A percentile compares a stretch with the other conserved stretches of the same genome.
phyloP scores from a whole-genome alignment of 805 yeast genomes.

The Zygotorulaspora danielsina region DNA sequence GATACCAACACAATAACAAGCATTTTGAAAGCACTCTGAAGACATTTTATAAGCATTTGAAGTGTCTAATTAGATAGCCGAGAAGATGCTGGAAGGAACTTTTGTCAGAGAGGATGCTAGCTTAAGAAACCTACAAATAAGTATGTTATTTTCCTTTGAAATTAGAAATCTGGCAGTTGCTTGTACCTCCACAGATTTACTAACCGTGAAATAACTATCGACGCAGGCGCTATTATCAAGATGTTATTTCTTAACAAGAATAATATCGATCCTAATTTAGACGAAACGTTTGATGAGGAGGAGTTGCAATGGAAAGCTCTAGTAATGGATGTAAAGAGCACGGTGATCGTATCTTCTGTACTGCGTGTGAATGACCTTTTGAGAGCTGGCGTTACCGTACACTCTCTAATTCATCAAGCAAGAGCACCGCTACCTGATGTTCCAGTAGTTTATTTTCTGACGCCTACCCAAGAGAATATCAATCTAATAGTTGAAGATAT shows the following conservation, averaged over 20 bases:
- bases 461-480: slow-evolving; percentile 78
- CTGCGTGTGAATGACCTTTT: slow-evolving; percentile 86
- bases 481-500: slow-evolving; percentile 67
- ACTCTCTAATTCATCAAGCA: slow-evolving; percentile 63
- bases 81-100: slow-evolving; percentile 18
- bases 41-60: too few species aligned
- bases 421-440: slow-evolving; percentile 90
- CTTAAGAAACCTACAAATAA: slow-evolving; percentile 42
- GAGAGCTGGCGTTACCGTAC: slow-evolving; percentile 88
- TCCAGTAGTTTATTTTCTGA: slow-evolving; percentile 87
- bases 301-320: slow-evolving; percentile 88
- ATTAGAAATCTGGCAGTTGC: not conserved
- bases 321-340: slow-evolving; percentile 73
- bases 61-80: too few species aligned
- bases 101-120: slow-evolving; percentile 24
- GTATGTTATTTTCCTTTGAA: slow-evolving; percentile 24
- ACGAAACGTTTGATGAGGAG: slow-evolving; percentile 53
- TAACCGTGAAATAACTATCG: too few species aligned
- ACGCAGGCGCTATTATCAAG: slow-evolving; percentile 54
- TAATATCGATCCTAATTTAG: slow-evolving; percentile 46
- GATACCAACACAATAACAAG: too few species aligned
- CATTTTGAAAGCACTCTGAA: too few species aligned
- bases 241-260: slow-evolving; percentile 81
- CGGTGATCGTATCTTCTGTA: slow-evolving; percentile 86
- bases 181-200: slow-evolving; percentile 1